Percentiles rank a stretch among this genome's conserved stretches.
Conservation (phyloP, 257 asterid genomes). For the Solanum commersonii region DNA sequence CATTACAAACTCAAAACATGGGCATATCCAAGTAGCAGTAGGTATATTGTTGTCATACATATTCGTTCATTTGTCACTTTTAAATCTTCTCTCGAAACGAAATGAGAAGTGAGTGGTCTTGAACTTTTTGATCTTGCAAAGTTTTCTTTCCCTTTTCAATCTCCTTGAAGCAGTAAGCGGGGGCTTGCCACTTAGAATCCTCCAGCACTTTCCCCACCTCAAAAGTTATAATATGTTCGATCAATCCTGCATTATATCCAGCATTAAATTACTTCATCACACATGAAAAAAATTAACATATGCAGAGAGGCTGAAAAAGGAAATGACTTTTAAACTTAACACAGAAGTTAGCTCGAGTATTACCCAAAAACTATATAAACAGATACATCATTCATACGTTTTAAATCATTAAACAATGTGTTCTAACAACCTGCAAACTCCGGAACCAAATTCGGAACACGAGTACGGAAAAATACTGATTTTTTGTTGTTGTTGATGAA, state of each 20-base stretch:
- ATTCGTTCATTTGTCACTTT: not conserved
- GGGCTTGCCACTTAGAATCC: slow-evolving; percentile 73
- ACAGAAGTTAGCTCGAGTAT: not conserved
- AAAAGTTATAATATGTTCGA: slow-evolving; percentile 60
- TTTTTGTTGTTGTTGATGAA: too few relatives aligned
- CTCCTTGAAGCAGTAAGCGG: slow-evolving; percentile 49
- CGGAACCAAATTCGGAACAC: too few relatives aligned
- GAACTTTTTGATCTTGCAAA: not conserved
- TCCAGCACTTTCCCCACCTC: slow-evolving; percentile 71
- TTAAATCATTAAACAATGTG: too few relatives aligned
- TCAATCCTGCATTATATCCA: slow-evolving; percentile 32
- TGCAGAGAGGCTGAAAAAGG: not conserved
- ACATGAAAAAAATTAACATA: not conserved
- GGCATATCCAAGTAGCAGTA: not conserved
- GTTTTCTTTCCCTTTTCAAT: not conserved
- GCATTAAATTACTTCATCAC: not conserved
- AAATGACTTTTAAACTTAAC: not conserved
- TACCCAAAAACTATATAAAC: too few relatives aligned
- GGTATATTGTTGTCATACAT: not conserved
- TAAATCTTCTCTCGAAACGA: slow-evolving; percentile 9
- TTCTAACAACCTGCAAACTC: too few relatives aligned
- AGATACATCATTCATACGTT: too few relatives aligned
- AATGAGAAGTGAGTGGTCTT: not conserved
- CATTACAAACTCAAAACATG: not conserved
- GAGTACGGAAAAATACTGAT: too few relatives aligned